Evolutionary conservation across 2,329 filamentous ascomycete genomes (phyloP).

Genomic region (Venturia effusa): DNA sequence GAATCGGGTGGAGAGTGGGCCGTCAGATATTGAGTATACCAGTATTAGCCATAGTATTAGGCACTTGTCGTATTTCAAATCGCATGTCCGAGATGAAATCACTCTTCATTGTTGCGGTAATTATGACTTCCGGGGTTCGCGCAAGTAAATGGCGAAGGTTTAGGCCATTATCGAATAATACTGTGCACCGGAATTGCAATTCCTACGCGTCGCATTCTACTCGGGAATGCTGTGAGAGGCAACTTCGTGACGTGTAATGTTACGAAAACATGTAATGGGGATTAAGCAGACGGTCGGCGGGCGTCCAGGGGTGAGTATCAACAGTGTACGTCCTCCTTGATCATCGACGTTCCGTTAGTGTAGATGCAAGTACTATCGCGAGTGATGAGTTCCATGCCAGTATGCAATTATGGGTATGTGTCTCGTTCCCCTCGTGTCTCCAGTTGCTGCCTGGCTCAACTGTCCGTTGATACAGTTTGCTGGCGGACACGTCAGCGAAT

Average conservation of each 20-base stretch:
- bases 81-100: background rate
- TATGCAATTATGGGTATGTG: conserved; percentile 2
- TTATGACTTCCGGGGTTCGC: background rate
- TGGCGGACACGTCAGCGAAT: background rate
- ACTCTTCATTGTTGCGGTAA: background rate
- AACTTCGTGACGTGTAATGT: too few relatives aligned
- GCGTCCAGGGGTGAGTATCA: background rate
- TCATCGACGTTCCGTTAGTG: background rate
- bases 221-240: too few relatives aligned
- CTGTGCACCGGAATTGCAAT: background rate
- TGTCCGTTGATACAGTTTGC: conserved; percentile 1
- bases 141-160: too few relatives aligned
- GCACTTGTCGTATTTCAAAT: background rate
- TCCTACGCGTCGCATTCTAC: background rate
- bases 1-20: too few relatives aligned
- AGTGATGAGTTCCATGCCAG: background rate
- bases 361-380: background rate
- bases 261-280: background rate
- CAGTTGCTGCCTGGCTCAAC: background rate
- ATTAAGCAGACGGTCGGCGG: background rate
- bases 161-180: too few relatives aligned
- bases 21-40: too few relatives aligned
- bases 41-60: too few relatives aligned
- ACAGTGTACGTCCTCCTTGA: background rate
- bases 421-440: background rate